Percentiles rank a stretch among this genome's conserved stretches.
Evolutionary conservation across 2,329 filamentous ascomycete genomes (phyloP).

Genomic region (Penicillium olsonii): DNA sequence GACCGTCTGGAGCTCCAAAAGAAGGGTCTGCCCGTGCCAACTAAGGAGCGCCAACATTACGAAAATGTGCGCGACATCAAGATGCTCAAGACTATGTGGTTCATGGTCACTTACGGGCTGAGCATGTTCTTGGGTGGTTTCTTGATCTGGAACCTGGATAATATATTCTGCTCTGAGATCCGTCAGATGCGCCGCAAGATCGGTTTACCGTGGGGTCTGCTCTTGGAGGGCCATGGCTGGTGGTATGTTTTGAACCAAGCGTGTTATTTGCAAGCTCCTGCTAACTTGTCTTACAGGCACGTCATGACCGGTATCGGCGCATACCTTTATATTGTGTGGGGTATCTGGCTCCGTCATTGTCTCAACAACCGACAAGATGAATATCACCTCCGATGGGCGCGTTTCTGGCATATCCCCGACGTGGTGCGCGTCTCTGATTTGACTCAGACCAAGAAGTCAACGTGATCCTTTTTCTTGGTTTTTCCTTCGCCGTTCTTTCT

Average conservation of each 20-base stretch:
- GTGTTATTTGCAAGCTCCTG: neutral
- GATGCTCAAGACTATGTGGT: slow-evolving; percentile 72
- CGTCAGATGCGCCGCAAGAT: slow-evolving; percentile 66
- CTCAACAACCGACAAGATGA: slow-evolving; percentile 72
- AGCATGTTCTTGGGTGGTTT: slow-evolving; percentile 74
- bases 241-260: slow-evolving; percentile 52
- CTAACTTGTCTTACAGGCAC: slow-evolving; percentile 56
- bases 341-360: slow-evolving; percentile 77
- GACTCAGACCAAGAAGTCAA: slow-evolving; percentile 33
- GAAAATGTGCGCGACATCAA: slow-evolving; percentile 58
- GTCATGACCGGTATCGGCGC: slow-evolving; percentile 79
- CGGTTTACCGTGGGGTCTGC: slow-evolving; percentile 75
- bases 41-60: slow-evolving; percentile 48
- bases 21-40: slow-evolving; percentile 39
- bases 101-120: slow-evolving; percentile 69
- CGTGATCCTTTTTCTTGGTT: slow-evolving; percentile 13
- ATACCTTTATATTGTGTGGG: slow-evolving; percentile 83
- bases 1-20: slow-evolving; percentile 44
- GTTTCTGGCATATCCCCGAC: slow-evolving; percentile 59
- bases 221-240: slow-evolving; percentile 74
- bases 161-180: slow-evolving; percentile 68
- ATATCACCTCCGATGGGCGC: slow-evolving; percentile 71
- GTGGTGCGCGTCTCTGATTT: slow-evolving; percentile 43
- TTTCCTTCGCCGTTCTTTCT: neutral
- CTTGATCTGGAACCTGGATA: slow-evolving; percentile 77